These are phyloP conservation scores for Tolypocladium guangdongense DNA, from an alignment of 2,329 filamentous ascomycete species.

Conservation along the genomic window DNA sequence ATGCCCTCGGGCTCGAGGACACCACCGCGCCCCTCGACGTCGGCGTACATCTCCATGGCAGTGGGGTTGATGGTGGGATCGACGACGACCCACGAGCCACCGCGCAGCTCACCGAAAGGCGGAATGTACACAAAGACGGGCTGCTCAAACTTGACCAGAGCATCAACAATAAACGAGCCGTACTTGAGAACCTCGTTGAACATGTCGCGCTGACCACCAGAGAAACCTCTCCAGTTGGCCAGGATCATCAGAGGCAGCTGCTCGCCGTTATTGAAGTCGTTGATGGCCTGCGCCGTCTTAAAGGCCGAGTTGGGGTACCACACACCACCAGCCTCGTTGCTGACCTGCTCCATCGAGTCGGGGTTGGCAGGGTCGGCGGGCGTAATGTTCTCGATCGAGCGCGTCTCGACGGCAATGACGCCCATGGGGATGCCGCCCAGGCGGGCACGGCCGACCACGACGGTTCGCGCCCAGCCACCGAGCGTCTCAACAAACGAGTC, in stretches of 20 bases:
- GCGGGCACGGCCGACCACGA: slow-evolving; percentile 91
- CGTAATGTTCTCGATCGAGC: slow-evolving; percentile 91
- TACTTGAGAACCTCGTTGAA: slow-evolving; percentile 99
- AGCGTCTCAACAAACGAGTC: slow-evolving; percentile 95
- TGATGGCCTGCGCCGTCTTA: slow-evolving; percentile 98
- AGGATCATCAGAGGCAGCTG: slow-evolving; percentile 98
- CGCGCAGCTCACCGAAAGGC: slow-evolving; percentile 89
- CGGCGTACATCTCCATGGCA: slow-evolving; percentile 99
- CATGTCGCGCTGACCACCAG: slow-evolving; percentile 98
- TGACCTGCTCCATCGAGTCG: slow-evolving; percentile 93
- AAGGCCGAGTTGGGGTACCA: slow-evolving; percentile 99
- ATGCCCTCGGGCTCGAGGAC: slow-evolving; percentile 97
- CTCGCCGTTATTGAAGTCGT: slow-evolving; percentile 98
- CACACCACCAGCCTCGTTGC: slow-evolving; percentile 91
- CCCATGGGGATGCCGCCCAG: slow-evolving; percentile 96
- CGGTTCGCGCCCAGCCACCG: slow-evolving; percentile 92
- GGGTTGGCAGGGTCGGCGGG: slow-evolving; percentile 96
- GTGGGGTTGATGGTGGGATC: slow-evolving; percentile 96
- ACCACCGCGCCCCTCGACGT: slow-evolving; percentile 88
- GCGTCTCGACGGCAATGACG: slow-evolving; percentile 94
- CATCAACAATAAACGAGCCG: slow-evolving; percentile 97
- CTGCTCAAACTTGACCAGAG: slow-evolving; percentile 96
- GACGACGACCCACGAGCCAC: slow-evolving; percentile 98
- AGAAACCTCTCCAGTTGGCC: slow-evolving; percentile 99
- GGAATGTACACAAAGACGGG: slow-evolving; percentile 99